A percentile compares a stretch with the other conserved stretches of the same genome.
phyloP scores from a whole-genome alignment of 176 grass and related monocot species.

The Raddia distichophylla region DNA sequence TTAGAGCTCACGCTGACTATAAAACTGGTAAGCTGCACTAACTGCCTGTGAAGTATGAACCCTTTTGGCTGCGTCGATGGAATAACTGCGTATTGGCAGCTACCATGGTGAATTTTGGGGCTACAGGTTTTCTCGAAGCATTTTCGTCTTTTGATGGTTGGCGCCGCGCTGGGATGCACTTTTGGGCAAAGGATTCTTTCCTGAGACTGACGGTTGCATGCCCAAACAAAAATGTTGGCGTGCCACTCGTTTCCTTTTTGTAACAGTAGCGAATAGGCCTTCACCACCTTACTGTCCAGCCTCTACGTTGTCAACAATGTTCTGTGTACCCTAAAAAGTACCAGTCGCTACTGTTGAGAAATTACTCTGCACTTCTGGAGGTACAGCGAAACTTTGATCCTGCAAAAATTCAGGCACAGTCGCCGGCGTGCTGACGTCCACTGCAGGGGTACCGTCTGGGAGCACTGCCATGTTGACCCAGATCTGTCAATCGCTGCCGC shows the following conservation, averaged over 20 bases:
- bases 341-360: not conserved
- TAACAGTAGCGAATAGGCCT: conserved; percentile 35
- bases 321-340: not conserved
- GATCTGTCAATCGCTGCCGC: not conserved
- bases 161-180: not conserved
- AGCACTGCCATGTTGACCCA: not conserved
- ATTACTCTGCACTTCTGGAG: not conserved
- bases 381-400: not conserved
- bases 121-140: conserved; percentile 27
- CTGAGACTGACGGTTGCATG: conserved; percentile 23
- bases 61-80: not conserved
- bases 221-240: not conserved
- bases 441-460: not conserved
- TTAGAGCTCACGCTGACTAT: conserved; percentile 30
- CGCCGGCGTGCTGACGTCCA: not conserved
- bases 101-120: not conserved
- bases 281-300: not conserved
- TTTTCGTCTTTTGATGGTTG: conserved; percentile 1
- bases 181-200: conserved; percentile 1
- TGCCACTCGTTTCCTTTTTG: conserved; percentile 21
- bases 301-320: conserved; percentile 14
- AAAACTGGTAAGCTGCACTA: conserved; percentile 20
- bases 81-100: not conserved
- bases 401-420: not conserved
- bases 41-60: not conserved